Evolutionary conservation across 2,329 filamentous ascomycete species (phyloP), one percentile per base, ranked within the genome.

Genomic region (Biscogniauxia marginata): DNA sequence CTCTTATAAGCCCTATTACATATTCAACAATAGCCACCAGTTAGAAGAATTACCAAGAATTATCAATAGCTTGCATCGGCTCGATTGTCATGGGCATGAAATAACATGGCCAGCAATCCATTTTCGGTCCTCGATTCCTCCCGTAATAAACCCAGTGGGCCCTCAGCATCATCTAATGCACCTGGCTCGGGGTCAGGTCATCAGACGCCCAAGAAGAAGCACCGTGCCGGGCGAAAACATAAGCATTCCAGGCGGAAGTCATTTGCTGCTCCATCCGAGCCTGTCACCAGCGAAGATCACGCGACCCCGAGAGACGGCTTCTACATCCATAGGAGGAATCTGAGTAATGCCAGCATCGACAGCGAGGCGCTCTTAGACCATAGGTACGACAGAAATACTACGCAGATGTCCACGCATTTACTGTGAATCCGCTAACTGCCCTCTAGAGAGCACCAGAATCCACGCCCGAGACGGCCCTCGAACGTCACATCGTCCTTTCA

Each of bases 341-440:
- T 87, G 61, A 98, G 93, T 75, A 87, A 83, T 65, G 92, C 90
- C 0, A 98, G 93, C 72, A 77, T 98, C 61, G 93, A 97, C 64
- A 97, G 92, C 71, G 88, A 96, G 70, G 87, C 85, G 7, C 77
- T 98, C 63, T 77, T 98, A 18, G 93, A 98, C 73, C 93, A 98
- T 73, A 84, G 91, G 66, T 66, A 57, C 11, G 34, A 34, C 9
- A 24, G 18, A 13, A 7, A 23, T 18, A 8, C 22, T 25, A 19
- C 34, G 24, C 23, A 16, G 46, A 23, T 45, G n/a, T 59, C 75
- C 61, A 49, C 9, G 18, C 22, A 46, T 48, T 55, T 45, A 19
- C 30, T 46, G 16, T 18, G 9, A 8, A 11, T 16, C 46, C 18
- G 20, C 51, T 60, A 45, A 57, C 52, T 43, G 24, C 16, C 4